Base-by-base conservation (phyloP, 2,329 filamentous ascomycete genomes). In the Fusarium equiseti region DNA sequence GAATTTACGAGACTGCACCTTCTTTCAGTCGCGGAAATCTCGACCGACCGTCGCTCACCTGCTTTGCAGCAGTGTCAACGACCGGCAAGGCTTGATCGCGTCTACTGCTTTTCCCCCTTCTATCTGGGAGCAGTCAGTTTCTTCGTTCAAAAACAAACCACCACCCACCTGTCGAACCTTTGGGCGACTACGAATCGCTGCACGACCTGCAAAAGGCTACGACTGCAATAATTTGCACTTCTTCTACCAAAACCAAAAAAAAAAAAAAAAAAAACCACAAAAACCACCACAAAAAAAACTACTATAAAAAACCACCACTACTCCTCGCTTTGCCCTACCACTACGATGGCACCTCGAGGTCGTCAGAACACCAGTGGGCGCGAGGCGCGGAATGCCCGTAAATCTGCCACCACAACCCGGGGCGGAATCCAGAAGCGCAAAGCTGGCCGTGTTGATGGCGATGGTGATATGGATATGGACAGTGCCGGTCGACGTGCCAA, bases 401-500 rank as follows among this genome's bases (percentile, higher is more conserved):
- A 76, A 61, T 61, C 80, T 15, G 80, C 71, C 59, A 77, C 72
- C 48, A 73, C 77, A n/a, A 70, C 73, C 32, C 81, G 84, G 71
- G 83, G 83, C 38, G 87, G 87, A 31, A 84, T 89, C 57, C 79
- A 81, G 22, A 89, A 88, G 76, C 84, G 84, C 50, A 84, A 76
- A 53, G 74, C 52, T 46, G 68, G 75, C 6, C 83, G 81, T 66
- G 76, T 83, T 51, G 88, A 89, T 72, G 80, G 82, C 56, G 88
- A 89, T 80, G 88, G 88, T 32, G 88, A 90, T 72, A 81, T 90
- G n/a, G 83, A 87, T 32, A 90, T 90, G 88, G 85, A 85, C 68
- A 79, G 77, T 50, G 70, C 77, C 22, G 76, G 75, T 49, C 76
- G 79, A 68, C 78, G 81, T 61, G 66, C 77, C n/a, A 79, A 78